These are phyloP conservation scores for Aspergillus melleus DNA, from an alignment of 2,329 filamentous ascomycete genomes.

Conservation along the genomic window DNA sequence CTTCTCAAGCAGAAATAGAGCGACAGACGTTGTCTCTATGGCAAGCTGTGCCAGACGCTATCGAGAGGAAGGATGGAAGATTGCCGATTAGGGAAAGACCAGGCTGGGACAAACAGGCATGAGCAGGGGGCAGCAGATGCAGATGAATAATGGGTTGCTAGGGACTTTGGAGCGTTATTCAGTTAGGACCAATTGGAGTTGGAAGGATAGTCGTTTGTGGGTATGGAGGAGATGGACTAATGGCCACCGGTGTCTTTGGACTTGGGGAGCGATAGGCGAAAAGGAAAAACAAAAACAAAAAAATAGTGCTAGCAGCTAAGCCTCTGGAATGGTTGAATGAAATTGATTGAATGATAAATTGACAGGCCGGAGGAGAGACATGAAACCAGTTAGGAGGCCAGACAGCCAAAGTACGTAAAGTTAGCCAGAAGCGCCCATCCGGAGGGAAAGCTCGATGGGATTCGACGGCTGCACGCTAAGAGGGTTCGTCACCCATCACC, in stretches of 20 bases:
- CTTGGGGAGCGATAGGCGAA: neutral
- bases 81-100: neutral
- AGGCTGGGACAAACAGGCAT: neutral
- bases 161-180: neutral
- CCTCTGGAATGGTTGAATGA: neutral
- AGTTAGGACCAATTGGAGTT: neutral
- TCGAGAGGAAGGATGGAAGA: neutral
- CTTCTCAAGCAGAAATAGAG: neutral
- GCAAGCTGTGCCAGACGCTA: neutral
- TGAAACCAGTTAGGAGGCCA: neutral
- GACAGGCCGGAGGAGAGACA: neutral
- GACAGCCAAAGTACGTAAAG: neutral
- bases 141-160: neutral
- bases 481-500: conserved; percentile 14
- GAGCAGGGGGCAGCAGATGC: neutral
- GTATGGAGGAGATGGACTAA: neutral
- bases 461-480: conserved; percentile 32
- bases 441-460: conserved; percentile 21
- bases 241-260: neutral
- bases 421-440: neutral
- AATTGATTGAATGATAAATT: neutral
- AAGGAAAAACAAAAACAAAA: neutral
- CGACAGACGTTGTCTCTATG: neutral
- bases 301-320: neutral
- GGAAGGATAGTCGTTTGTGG: neutral